Base-by-base conservation (phyloP, 208 protist species). In the Novymonas esmeraldas region DNA sequence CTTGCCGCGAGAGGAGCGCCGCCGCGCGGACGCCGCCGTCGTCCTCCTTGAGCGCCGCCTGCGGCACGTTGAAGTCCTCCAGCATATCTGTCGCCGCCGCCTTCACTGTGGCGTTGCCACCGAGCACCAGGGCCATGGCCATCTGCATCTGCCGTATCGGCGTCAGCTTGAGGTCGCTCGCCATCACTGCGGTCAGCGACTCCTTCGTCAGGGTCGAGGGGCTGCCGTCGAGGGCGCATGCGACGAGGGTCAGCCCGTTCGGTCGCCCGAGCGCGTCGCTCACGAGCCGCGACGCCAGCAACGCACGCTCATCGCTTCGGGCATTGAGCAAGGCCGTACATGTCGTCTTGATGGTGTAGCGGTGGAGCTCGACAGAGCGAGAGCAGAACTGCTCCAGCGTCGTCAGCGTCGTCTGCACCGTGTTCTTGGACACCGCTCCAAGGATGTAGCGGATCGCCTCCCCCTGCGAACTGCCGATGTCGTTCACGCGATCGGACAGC, bases 401-500 rank as follows among this genome's bases (percentile, higher is more conserved):
- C 54, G 79, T 70, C 20, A 90, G 50, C 6, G 87, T 93, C 16
- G 84, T 85, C 79, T 94, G 87, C 41, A 90, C 49, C 0, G 81
- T 92, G 68, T 78, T 86, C 76, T 89, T 88, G 28, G 84, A 85
- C 16, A 87, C 87, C 11, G 87, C 79, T 5, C 81, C 45, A 16
- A 93, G 60, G 28, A 92, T 70, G 74, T 91, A 93, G 46, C 88
- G 84, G 33, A 94, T 79, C n/a, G 81, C 70, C 50, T 88, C 81
- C 13, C 83, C 82, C 46, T 86, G 85, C 33, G 88, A 73, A 62
- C 67, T 80, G 50, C 75, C 83, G 29, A 94, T 78, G 51, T 96
- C 90, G 50, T 84, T 82, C 6, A 89, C 82, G 64, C 85, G 83
- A 61, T 95, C 84, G 70, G 89, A 81, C 78, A 89, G 61, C 86